phyloP scores from a whole-genome alignment of 192 early-diverging fungal species.

The Obelidium mucronatum region DNA sequence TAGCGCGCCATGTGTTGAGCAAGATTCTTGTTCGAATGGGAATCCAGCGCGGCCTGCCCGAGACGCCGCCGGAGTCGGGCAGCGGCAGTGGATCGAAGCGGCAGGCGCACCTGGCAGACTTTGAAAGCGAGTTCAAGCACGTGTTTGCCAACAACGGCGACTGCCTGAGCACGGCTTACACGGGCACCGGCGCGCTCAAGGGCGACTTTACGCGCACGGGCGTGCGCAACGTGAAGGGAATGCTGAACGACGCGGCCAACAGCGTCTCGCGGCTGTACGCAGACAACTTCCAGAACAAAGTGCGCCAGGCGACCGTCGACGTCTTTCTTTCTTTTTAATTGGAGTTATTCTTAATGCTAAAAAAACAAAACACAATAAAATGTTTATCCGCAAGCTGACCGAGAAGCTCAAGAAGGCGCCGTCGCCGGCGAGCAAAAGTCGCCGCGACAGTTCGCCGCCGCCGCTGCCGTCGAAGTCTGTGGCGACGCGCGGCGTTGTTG shows the following conservation, averaged over 20 bases:
- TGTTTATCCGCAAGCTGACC: slow-evolving; percentile 15
- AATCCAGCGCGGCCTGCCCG: not conserved
- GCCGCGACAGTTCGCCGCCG: not conserved
- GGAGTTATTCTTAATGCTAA: too few species aligned
- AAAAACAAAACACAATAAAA: not conserved
- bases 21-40: not conserved
- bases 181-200: slow-evolving; percentile 96
- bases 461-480: not conserved
- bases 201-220: slow-evolving; percentile 97
- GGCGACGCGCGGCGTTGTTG: not conserved
- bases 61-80: too few species aligned
- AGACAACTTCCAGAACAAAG: slow-evolving; percentile 93
- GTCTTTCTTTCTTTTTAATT: too few species aligned
- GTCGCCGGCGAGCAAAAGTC: not conserved
- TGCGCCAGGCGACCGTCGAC: slow-evolving; percentile 65
- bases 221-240: slow-evolving; percentile 82
- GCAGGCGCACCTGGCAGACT: too few species aligned
- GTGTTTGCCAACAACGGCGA: slow-evolving; percentile 99
- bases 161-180: slow-evolving; percentile 86
- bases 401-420: slow-evolving; percentile 2
- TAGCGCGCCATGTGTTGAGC: slow-evolving; percentile 74
- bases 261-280: slow-evolving; percentile 82
- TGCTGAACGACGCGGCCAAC: slow-evolving; percentile 83
- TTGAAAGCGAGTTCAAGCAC: slow-evolving; percentile 78
- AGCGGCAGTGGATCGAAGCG: too few species aligned